Evolutionary conservation across 2,329 filamentous ascomycete species (phyloP), one percentile per base, ranked within the genome.

Genomic region (Penicillium sp.): DNA sequence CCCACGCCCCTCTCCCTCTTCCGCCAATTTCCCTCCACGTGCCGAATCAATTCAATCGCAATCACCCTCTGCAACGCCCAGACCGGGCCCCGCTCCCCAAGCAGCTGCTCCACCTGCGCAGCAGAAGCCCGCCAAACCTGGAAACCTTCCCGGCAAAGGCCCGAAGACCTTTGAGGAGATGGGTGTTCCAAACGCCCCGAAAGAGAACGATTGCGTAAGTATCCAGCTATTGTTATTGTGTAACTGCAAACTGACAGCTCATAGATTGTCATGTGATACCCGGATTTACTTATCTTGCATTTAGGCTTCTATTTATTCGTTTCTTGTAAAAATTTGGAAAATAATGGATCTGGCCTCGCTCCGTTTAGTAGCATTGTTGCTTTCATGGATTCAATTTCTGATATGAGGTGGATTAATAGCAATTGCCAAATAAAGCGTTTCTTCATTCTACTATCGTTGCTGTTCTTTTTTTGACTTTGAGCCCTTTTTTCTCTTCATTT

Each of bases 101-200:
- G 35, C 35, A 15, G 35, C 35, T 41, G 35, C 35, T 41, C 35
- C 35, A 15, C 35, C 35, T 41, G 35, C 35, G 11, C 35, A 41
- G 35, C 35, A 79, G 56, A 74, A 72, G 45, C 72, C 77, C 38
- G 68, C 71, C 21, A 67, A 68, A 41, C 60, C 67, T 64, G 76
- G 75, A 15, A 79, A 77, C 65, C 75, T 80, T 50, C 82, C 86
- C 35, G 85, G 84, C 54, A 91, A 93, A 73, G 95, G 94, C 11
- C 94, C 95, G 1, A 92, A 95, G 70, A 98, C 95, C 0, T 99
- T 99, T 76, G 94, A 97, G 75, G 93, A 96, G 75, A 99, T 99
- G 95, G 95, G 95, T 45, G 94, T 99, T 70, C 92, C 93, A 7
- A 86, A 89, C 71, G 88, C 85, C 52, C 93, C 95, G 78, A 86